Percentiles rank a stretch among this genome's conserved stretches.
Conservation (phyloP, 805 yeast genomes). For the Ogataea populi-albae region DNA sequence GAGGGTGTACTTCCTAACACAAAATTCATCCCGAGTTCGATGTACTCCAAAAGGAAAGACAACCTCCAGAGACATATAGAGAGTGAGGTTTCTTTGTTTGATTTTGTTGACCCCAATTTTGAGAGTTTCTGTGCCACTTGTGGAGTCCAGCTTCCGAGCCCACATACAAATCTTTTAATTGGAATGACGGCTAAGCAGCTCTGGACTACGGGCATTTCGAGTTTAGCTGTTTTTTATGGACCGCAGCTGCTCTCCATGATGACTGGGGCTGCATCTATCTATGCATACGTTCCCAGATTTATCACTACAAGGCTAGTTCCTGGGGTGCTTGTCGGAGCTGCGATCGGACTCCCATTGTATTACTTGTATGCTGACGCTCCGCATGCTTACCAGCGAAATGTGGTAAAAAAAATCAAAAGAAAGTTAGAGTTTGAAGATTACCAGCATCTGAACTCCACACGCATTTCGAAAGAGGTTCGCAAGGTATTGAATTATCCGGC, state of each 20-base stretch:
- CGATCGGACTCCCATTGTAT: conserved; percentile 35
- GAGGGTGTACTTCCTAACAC: conserved; percentile 58
- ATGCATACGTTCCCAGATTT: conserved; percentile 25
- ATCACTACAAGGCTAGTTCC: conserved; percentile 32
- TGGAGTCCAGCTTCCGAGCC: conserved; percentile 38
- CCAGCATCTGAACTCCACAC: conserved; percentile 68
- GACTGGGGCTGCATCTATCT: conserved; percentile 31
- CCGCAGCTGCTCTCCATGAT: conserved; percentile 29
- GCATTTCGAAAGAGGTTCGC: conserved; percentile 80
- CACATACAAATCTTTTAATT: conserved; percentile 26
- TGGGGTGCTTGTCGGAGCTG: conserved; percentile 25
- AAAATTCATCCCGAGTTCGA: conserved; percentile 65
- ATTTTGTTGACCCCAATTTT: conserved; percentile 75
- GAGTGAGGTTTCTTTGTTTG: conserved; percentile 60
- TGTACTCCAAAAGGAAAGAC: conserved; percentile 80
- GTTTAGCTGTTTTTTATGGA: conserved; percentile 26
- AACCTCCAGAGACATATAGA: conserved; percentile 54
- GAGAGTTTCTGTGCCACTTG: conserved; percentile 48
- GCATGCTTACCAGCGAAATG: conserved; percentile 79
- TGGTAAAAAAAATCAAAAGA: conserved; percentile 64
- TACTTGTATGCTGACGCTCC: conserved; percentile 81
- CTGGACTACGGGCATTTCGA: conserved; percentile 29
- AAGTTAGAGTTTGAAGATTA: conserved; percentile 71
- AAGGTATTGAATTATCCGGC: conserved; percentile 79
- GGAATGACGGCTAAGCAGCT: conserved; percentile 21